Conservation (phyloP, 768 basidiomycete genomes). For the Mycena floridula region DNA sequence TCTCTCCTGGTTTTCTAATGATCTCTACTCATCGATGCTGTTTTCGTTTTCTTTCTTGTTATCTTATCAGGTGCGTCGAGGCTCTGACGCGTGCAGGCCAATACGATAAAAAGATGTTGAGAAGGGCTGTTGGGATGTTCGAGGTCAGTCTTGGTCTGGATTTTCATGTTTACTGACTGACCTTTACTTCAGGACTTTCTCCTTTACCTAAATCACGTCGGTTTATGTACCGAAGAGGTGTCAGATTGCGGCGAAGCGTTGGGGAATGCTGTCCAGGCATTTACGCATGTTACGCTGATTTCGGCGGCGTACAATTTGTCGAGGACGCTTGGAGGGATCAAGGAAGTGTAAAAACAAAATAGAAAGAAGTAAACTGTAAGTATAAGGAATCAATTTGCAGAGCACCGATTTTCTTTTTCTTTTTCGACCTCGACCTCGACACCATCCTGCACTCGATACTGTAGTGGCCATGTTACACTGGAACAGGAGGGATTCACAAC, state of each 20-base stretch:
- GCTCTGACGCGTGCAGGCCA: slow-evolving; percentile 62
- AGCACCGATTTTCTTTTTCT: too few relatives aligned
- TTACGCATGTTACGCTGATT: slow-evolving; percentile 53
- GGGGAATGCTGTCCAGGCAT: slow-evolving; percentile 55
- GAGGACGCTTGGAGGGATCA: too few relatives aligned
- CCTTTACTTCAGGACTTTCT: too few relatives aligned
- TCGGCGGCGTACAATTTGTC: slow-evolving; percentile 51
- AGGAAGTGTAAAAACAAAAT: too few relatives aligned
- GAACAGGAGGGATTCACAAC: too few relatives aligned
- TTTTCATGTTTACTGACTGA: neutral
- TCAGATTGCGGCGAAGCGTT: slow-evolving; percentile 54
- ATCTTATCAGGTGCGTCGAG: slow-evolving; percentile 60
- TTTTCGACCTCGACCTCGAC: too few relatives aligned
- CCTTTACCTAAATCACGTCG: slow-evolving; percentile 55
- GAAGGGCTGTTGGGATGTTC: slow-evolving; percentile 49
- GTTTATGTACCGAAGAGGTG: slow-evolving; percentile 51
- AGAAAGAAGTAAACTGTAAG: too few relatives aligned
- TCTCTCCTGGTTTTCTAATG: too few relatives aligned
- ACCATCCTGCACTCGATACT: too few relatives aligned
- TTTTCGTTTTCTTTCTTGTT: too few relatives aligned
- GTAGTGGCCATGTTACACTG: too few relatives aligned
- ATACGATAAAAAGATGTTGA: slow-evolving; percentile 43
- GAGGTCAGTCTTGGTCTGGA: slow-evolving; percentile 36
- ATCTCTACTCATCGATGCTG: neutral
- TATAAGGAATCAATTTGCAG: too few relatives aligned